Base-by-base conservation (phyloP, 75 land plant genomes). In the Isoetes taiwanensis region DNA sequence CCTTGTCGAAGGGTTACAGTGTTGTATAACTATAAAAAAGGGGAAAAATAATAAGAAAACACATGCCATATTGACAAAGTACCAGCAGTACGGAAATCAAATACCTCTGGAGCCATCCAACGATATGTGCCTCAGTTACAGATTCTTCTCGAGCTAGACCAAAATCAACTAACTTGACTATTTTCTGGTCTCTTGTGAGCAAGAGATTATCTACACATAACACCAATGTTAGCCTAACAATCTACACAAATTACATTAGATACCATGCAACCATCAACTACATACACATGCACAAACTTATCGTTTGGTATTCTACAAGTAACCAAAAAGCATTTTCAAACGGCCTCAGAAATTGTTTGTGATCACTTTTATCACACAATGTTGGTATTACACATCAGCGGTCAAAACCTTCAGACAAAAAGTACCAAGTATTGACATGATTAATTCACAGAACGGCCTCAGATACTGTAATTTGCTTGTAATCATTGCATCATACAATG, bases 41-140 rank as follows among this genome's bases (percentile, higher is more conserved):
- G n/a, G 26, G 34, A 61, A 20, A 26, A 14, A 59, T 52, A 12
- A 23, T 48, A 33, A 38, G 50, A 30, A 30, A 10, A 27, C 8
- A 12, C 27, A 9, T 20, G 28, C 23, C n/a, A n/a, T n/a, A 32
- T 29, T 21, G 28, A 27, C 20, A 2, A 56, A 20, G 8, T 12
- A 24, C 28, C 20, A 9, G 1, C 8, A 23, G 5, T 23, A 46
- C 52, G n/a, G 23, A 56, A 20, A 25, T 12, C n/a, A 43, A 8
- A 39, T 23, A 84, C 88, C 81, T 89, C 96, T 30, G 96, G 96
- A 55, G 96, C 95, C 95, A 88, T 88, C 95, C 95, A 88, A 0
- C 95, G 69, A 59, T 88, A 88, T 9, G 95, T 88, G 43, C 96
- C 96, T 89, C 96, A 25, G 86, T 86, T 26, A 89, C 65, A 35